Conservation (phyloP, 176 grass and related monocot genomes). For the Eragrostis nindensis region DNA sequence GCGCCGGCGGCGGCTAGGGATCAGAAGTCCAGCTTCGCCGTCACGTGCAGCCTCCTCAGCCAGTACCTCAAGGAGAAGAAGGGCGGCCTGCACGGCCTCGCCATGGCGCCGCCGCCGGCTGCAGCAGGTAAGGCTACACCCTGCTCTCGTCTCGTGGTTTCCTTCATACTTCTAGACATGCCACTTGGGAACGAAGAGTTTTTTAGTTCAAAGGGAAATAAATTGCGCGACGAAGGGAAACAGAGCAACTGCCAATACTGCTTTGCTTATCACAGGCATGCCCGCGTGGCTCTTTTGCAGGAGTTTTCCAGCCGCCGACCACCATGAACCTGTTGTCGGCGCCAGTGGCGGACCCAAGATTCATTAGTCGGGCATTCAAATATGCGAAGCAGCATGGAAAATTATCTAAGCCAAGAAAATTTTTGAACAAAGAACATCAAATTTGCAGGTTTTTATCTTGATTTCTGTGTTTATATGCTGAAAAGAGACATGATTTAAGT, state of each 20-base stretch:
- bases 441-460: too few species aligned
- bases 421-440: too few species aligned
- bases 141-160: neutral
- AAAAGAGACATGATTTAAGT: too few species aligned
- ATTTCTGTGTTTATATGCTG: too few species aligned
- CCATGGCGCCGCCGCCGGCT: slow-evolving; percentile 13
- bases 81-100: slow-evolving; percentile 40
- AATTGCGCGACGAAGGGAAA: neutral
- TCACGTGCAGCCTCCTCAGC: slow-evolving; percentile 68
- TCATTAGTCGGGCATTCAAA: too few species aligned
- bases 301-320: slow-evolving; percentile 36
- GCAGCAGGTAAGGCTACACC: slow-evolving; percentile 7
- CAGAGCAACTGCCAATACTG: neutral
- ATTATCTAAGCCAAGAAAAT: too few species aligned
- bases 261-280: neutral
- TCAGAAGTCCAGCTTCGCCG: slow-evolving; percentile 60
- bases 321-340: slow-evolving; percentile 57
- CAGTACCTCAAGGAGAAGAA: slow-evolving; percentile 63
- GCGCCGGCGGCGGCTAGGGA: neutral
- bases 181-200: too few species aligned
- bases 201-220: too few species aligned
- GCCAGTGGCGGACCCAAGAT: too few species aligned
- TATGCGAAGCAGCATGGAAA: too few species aligned
- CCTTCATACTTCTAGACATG: neutral
- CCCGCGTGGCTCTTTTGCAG: neutral